Percentiles rank a stretch among this genome's conserved stretches.
phyloP scores from a whole-genome alignment of 305 asterid genomes.

The Fraxinus angustifolia region DNA sequence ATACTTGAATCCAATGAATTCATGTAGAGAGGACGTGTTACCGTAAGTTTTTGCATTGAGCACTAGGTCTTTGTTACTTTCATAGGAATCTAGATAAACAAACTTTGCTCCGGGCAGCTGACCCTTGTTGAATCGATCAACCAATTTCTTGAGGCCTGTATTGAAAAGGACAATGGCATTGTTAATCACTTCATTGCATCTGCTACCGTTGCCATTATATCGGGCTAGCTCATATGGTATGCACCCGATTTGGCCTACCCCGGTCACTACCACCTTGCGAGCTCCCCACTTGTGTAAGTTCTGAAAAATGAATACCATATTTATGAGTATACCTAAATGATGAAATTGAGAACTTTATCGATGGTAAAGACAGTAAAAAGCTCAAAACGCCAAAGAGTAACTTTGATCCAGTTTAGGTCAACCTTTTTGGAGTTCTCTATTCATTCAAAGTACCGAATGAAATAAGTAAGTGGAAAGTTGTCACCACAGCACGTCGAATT shows the following conservation, averaged over 20 bases:
- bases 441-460: background rate
- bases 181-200: constrained; percentile 83
- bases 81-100: constrained; percentile 65
- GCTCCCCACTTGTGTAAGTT: constrained; percentile 65
- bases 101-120: constrained; percentile 62
- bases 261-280: constrained; percentile 66
- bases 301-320: constrained; percentile 22
- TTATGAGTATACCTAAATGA: background rate
- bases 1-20: background rate
- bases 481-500: background rate
- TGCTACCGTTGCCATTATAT: constrained; percentile 56
- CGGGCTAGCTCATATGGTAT: constrained; percentile 81
- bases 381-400: too few species aligned
- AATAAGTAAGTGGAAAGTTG: too few species aligned
- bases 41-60: constrained; percentile 64
- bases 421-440: too few species aligned
- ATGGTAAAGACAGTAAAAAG: background rate
- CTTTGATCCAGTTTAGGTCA: background rate
- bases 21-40: constrained; percentile 14
- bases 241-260: constrained; percentile 78
- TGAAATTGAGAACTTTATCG: background rate
- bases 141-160: constrained; percentile 53
- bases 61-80: constrained; percentile 58
- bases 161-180: constrained; percentile 62
- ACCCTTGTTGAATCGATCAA: constrained; percentile 55